These are phyloP conservation scores for Hansenula sp. DNA, from an alignment of 1,139 yeast species.

Conservation along the genomic window DNA sequence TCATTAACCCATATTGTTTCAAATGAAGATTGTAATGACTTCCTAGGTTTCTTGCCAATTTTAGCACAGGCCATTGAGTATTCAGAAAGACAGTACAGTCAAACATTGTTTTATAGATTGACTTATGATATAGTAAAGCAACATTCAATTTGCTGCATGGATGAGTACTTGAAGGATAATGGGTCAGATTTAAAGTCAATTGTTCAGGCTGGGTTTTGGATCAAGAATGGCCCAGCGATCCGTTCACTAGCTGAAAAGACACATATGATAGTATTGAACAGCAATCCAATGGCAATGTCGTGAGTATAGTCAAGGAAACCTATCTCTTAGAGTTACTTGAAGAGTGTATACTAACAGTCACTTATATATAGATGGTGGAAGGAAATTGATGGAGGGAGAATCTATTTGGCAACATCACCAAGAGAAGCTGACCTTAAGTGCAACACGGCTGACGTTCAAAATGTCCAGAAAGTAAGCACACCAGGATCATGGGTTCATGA, in stretches of 20 bases:
- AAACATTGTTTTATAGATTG: conserved; percentile 29
- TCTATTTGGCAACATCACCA: conserved; percentile 18
- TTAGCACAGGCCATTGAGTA: conserved; percentile 33
- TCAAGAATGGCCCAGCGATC: conserved; percentile 21
- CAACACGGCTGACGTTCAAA: background rate
- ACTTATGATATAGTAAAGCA: conserved; percentile 25
- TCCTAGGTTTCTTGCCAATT: conserved; percentile 31
- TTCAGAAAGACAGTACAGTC: conserved; percentile 19
- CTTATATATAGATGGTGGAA: conserved; percentile 25
- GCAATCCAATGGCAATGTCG: conserved; percentile 14
- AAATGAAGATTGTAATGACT: conserved; percentile 30
- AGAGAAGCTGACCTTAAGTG: conserved; percentile 1
- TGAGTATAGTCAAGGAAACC: too few relatives aligned
- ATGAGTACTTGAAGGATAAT: conserved; percentile 27
- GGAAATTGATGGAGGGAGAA: conserved; percentile 26
- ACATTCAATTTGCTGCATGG: conserved; percentile 37
- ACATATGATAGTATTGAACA: conserved; percentile 16
- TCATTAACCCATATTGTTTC: conserved; percentile 26
- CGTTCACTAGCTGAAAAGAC: conserved; percentile 27
- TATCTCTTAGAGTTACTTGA: too few relatives aligned
- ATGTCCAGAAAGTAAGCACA: background rate
- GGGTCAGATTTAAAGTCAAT: conserved; percentile 27
- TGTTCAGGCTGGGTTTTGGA: conserved; percentile 34
- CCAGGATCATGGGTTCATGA: conserved; percentile 7
- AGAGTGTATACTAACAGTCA: background rate